These are phyloP conservation scores for Tulasnella sp. DNA, from an alignment of 768 basidiomycete species.

Conservation along the genomic window DNA sequence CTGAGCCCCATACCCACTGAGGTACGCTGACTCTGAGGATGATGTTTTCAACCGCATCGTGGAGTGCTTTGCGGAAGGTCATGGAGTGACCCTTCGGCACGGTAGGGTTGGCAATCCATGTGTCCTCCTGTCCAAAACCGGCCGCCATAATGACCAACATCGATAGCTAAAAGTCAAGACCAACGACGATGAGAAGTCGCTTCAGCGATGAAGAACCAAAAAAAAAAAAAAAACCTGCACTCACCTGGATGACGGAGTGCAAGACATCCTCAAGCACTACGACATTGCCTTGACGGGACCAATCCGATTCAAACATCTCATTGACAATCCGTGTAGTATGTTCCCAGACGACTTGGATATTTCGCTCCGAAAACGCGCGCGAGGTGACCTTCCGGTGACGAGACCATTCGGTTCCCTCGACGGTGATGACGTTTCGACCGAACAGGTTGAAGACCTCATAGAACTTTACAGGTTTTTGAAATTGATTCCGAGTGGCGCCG, in stretches of 20 bases:
- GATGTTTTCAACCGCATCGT: not conserved
- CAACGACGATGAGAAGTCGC: too few relatives aligned
- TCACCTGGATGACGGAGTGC: not conserved
- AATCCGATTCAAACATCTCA: slow-evolving; percentile 4
- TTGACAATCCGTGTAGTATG: not conserved
- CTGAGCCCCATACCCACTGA: not conserved
- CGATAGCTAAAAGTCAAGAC: not conserved
- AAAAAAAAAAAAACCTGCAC: not conserved
- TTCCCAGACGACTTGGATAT: not conserved
- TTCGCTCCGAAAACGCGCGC: not conserved
- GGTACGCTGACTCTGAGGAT: not conserved
- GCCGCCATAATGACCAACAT: not conserved
- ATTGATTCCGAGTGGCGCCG: not conserved
- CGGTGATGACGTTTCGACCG: slow-evolving; percentile 4
- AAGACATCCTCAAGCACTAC: not conserved
- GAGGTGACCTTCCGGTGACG: not conserved
- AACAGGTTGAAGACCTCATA: slow-evolving; percentile 4
- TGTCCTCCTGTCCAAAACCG: not conserved
- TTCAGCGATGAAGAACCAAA: too few relatives aligned
- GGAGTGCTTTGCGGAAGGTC: slow-evolving; percentile 6
- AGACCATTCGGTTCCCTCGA: slow-evolving; percentile 3
- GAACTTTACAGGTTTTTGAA: not conserved
- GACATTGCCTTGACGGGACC: not conserved
- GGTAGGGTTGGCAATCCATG: not conserved
- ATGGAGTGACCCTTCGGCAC: not conserved